These are phyloP conservation scores for Coccomyxa sp. DNA, from an alignment of 139 green algal genomes.

Conservation along the genomic window DNA sequence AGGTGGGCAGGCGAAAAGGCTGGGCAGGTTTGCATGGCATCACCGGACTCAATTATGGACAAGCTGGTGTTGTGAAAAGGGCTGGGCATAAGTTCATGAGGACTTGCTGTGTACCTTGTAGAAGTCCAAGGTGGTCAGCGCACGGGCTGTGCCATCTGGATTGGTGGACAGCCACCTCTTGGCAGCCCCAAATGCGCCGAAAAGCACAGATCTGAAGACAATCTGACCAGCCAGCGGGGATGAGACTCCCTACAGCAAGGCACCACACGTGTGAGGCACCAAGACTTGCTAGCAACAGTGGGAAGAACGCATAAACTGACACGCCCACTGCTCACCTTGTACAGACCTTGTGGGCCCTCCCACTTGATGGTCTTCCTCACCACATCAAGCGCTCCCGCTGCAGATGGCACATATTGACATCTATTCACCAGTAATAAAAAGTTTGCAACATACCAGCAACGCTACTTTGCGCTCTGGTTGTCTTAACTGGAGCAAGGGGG, in stretches of 20 bases:
- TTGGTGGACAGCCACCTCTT: slow-evolving; percentile 83
- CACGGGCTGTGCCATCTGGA: slow-evolving; percentile 56
- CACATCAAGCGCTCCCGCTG: slow-evolving; percentile 84
- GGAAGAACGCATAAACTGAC: background rate
- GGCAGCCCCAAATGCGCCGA: slow-evolving; percentile 74
- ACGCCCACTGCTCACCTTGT: slow-evolving; percentile 65
- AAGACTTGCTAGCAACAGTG: background rate
- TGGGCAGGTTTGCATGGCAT: too few relatives aligned
- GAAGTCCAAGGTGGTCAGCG: slow-evolving; percentile 52
- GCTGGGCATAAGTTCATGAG: background rate
- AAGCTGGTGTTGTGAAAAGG: background rate
- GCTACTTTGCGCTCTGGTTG: too few relatives aligned
- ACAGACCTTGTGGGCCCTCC: slow-evolving; percentile 84
- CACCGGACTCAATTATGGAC: too few relatives aligned
- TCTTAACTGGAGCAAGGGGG: too few relatives aligned
- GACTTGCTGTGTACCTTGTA: slow-evolving; percentile 47
- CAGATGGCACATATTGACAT: background rate
- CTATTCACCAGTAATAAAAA: too few relatives aligned
- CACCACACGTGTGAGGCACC: too few relatives aligned
- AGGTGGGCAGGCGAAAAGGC: too few relatives aligned
- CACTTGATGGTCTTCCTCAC: slow-evolving; percentile 86
- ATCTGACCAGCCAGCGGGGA: slow-evolving; percentile 92
- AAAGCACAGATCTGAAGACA: slow-evolving; percentile 87
- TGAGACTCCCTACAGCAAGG: slow-evolving; percentile 65
- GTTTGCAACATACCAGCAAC: background rate